Percentiles rank a stretch among this genome's conserved stretches.
Conservation (phyloP, 1,139 yeast species). For the Geotrichum candidum region DNA sequence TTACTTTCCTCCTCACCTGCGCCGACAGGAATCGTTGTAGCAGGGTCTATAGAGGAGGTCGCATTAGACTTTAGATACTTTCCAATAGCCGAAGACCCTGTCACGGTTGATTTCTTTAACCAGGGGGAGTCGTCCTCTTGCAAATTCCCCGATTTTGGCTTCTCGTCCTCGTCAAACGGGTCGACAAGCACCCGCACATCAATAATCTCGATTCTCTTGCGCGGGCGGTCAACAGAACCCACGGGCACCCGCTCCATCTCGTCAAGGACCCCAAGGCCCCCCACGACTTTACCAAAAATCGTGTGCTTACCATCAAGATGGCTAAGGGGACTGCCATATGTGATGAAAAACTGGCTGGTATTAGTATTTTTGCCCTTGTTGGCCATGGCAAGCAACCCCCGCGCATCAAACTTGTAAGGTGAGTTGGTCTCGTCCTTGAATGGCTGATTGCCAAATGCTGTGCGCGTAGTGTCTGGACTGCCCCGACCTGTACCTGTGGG, state of each 20-base stretch:
- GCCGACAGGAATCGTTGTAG: background rate
- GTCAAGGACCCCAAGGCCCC: conserved; percentile 72
- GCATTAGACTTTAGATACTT: conserved; percentile 9
- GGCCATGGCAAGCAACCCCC: conserved; percentile 82
- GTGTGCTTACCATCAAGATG: conserved; percentile 74
- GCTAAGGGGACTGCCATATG: conserved; percentile 56
- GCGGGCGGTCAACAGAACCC: conserved; percentile 34
- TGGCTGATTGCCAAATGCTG: conserved; percentile 33
- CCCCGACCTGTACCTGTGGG: conserved; percentile 47
- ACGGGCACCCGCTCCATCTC: conserved; percentile 49
- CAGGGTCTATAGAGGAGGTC: background rate
- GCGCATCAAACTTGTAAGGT: conserved; percentile 63
- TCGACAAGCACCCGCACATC: conserved; percentile 76
- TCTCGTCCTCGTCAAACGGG: conserved; percentile 45
- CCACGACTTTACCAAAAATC: conserved; percentile 71
- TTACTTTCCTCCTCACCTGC: conserved; percentile 12
- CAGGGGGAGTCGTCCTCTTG: conserved; percentile 28
- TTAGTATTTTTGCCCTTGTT: conserved; percentile 59
- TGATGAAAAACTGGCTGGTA: conserved; percentile 73
- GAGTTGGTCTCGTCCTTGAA: conserved; percentile 57
- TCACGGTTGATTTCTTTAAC: conserved; percentile 18
- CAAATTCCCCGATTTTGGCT: conserved; percentile 1
- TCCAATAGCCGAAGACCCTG: conserved; percentile 12
- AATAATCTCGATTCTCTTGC: conserved; percentile 34
- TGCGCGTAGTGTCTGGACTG: conserved; percentile 28